Evolutionary conservation across 225 moss, liverwort and hornwort species (phyloP), one percentile per base, ranked within the genome.

Genomic region (Sphagnum tenellum): DNA sequence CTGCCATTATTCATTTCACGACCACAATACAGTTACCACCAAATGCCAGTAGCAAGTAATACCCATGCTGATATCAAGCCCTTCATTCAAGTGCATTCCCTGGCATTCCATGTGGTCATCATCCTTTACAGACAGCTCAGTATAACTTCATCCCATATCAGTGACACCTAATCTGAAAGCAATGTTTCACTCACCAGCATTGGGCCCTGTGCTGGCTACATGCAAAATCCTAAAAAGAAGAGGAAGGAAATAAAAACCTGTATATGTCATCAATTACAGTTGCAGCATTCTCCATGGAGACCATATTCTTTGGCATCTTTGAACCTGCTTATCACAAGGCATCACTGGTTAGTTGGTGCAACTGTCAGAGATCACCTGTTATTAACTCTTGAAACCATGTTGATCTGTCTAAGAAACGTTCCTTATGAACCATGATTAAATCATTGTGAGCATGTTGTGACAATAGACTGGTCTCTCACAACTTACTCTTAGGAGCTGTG

Each of bases 241-340:
- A 44, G 45, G n/a, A 45, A 47, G 8, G 57, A 12, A 3, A 56
- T 74, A 61, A 3, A 63, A 51, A 98, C 96, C 96, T 89, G 68
- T 87, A 93, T 55, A 90, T 90, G 55, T 98, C 92, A 78, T 92
- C 96, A 65, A 98, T 89, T 6, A 93, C 85, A 62, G 78, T 85
- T 7, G 86, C 82, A 46, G 93, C 89, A 72, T 98, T 90, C 73
- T 98, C 96, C 72, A 87, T 88, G 51, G 78, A 85, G 47, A 81
- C 81, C 48, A 79, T 82, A 64, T 80, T 87, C 73, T 90, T 92
- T 83, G 50, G 71, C 78, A 46, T 75, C 67, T 74, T 88, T 70
- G 81, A 65, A 66, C 83, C 90, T 90, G 81, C 57, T 66, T 45
- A 48, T 9, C 5, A 5, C 13, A 11, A 61, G 4, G 46, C 49